Conservation (phyloP, 495 filamentous ascomycete genomes). For the Neurospora africana region DNA sequence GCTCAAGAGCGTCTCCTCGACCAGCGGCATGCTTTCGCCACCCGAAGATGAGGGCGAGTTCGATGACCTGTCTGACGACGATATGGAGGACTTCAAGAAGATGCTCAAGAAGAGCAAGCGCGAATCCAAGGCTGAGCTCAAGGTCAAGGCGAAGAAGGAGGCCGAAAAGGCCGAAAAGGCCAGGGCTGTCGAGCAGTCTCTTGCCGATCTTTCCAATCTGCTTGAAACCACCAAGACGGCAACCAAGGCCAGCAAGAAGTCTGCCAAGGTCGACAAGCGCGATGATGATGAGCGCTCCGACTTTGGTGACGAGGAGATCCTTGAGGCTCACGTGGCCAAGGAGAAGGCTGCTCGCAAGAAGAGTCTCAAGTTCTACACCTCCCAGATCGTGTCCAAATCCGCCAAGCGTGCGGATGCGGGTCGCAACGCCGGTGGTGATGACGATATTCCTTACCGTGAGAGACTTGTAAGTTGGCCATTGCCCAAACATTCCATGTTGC, state of each 20-base stretch:
- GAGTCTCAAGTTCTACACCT: constrained; percentile 89
- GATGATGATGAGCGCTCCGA: constrained; percentile 48
- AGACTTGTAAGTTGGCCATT: constrained; percentile 39
- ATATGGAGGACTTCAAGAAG: constrained; percentile 16
- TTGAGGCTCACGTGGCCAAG: constrained; percentile 45
- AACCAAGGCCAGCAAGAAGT: constrained; percentile 19
- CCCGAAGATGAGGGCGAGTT: constrained; percentile 18
- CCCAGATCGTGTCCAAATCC: constrained; percentile 84
- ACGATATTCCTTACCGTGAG: constrained; percentile 84
- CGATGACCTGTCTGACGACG: constrained; percentile 5
- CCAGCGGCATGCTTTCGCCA: constrained; percentile 23
- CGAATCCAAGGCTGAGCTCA: constrained; percentile 20
- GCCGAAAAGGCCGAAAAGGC: constrained; percentile 30
- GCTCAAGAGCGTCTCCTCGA: constrained; percentile 7
- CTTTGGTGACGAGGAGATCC: constrained; percentile 49
- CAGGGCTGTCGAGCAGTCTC: constrained; percentile 36
- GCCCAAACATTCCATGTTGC: background rate
- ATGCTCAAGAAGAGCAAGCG: constrained; percentile 18
- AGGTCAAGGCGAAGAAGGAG: constrained; percentile 19
- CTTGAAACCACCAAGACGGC: constrained; percentile 32
- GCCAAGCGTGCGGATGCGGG: constrained; percentile 76
- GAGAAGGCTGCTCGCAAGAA: constrained; percentile 83
- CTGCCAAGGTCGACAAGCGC: constrained; percentile 17
- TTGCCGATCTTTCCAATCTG: constrained; percentile 36
- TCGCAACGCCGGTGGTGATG: constrained; percentile 77